phyloP scores from a whole-genome alignment of 2,329 filamentous ascomycete species.

The Penicillium fuscoglaucum region DNA sequence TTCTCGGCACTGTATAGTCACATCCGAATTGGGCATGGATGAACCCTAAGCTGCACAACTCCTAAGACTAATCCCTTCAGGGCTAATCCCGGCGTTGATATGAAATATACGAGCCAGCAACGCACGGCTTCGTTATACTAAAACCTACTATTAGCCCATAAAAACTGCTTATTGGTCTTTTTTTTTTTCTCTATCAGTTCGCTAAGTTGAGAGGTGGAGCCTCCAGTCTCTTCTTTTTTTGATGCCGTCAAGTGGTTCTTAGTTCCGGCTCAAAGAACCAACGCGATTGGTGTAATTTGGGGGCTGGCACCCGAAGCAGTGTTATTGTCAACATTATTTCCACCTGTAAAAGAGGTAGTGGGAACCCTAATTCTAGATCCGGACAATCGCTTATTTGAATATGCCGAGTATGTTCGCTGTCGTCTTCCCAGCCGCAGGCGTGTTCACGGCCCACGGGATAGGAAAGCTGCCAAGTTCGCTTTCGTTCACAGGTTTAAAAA shows the following conservation, averaged over 20 bases:
- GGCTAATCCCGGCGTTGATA: background rate
- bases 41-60: background rate
- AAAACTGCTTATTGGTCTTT: background rate
- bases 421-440: too few relatives aligned
- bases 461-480: too few relatives aligned
- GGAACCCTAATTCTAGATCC: background rate
- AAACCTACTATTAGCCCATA: background rate
- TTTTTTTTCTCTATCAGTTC: too few relatives aligned
- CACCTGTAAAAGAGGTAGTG: background rate
- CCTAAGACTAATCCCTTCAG: background rate
- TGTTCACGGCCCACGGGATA: too few relatives aligned
- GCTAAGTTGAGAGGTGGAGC: background rate
- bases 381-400: background rate
- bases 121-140: background rate
- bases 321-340: background rate
- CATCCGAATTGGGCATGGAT: background rate
- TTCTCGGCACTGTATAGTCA: background rate
- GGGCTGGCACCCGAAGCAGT: too few relatives aligned
- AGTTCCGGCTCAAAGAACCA: background rate
- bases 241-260: too few relatives aligned
- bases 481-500: too few relatives aligned
- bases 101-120: background rate
- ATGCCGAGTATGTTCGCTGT: background rate
- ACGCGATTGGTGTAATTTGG: background rate
- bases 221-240: background rate